Evolutionary conservation across 2,329 filamentous ascomycete genomes (phyloP), one percentile per base, ranked within the genome.

Genomic region (Plenodomus biglobosus): DNA sequence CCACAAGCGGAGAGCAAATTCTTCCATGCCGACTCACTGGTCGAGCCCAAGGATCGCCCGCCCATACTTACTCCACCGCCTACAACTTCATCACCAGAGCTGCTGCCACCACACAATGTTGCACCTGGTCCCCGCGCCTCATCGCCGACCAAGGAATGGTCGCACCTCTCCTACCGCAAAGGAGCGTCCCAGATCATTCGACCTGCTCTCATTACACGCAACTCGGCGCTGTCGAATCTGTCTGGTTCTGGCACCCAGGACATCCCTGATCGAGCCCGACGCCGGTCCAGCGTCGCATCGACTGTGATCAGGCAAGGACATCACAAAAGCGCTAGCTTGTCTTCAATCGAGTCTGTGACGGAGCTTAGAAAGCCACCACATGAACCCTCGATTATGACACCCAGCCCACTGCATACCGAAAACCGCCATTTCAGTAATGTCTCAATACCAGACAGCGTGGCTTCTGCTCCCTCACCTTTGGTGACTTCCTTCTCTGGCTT

Each of bases 11-110:
- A 68, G 22, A 66, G 61, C 71, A 89, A 88, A 66, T 90, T 92
- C 75, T 84, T 91, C 69, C 87, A 90, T 67, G 88, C 86, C 50
- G 87, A 89, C 69, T 69, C 63, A 6, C 59, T 66, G 39, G 61
- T 61, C 37, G 38, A 81, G 78, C 8, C 74, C 70, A 38, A 72
- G 67, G 44, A 38, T 18, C 61, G 49, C 22, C 56, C 64, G 35
- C 62, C 70, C n/a, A 57, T 65, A n/a, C 55, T 62, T n/a, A 68
- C 63, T 10, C 69, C 68, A 36, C 64, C 66, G 15, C 51, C 62
- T 8, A 44, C 61, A 20, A 56, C 64, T 16, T 43, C 61, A 32
- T 60, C 62, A 8, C 61, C 64, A 36, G 69, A 70, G 27, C 50
- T 52, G 46, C 54, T 53, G 24, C 59, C 48, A 44, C 56, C 53